Conservation (phyloP, 352 stramenopile species). For the Hyaloperonospora arabidopsidis region DNA sequence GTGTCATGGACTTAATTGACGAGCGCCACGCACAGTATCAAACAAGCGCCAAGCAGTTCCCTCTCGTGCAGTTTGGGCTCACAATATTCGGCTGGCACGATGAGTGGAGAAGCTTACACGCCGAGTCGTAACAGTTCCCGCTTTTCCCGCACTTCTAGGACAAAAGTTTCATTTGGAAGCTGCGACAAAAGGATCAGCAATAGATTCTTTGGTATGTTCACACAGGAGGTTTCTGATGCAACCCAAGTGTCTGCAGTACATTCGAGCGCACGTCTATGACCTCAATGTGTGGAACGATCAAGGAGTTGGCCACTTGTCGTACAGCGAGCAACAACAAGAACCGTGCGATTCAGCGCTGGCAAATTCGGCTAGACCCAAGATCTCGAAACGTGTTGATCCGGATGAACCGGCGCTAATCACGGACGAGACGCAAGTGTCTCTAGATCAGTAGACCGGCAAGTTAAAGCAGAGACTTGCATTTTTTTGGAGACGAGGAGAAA, state of each 20-base stretch:
- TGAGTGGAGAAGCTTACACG: conserved; percentile 31
- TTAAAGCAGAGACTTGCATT: conserved; percentile 21
- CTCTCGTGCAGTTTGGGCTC: conserved; percentile 70
- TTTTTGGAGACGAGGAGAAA: conserved; percentile 16
- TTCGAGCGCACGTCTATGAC: conserved; percentile 69
- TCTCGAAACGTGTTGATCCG: conserved; percentile 32
- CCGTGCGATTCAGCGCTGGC: conserved; percentile 19
- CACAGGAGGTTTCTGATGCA: conserved; percentile 62
- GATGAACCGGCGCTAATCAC: conserved; percentile 28
- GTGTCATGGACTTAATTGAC: conserved; percentile 66
- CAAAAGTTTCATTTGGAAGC: conserved; percentile 13
- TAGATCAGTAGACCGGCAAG: conserved; percentile 28
- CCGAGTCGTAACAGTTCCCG: conserved; percentile 66
- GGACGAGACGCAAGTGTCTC: conserved; percentile 36
- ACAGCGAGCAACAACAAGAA: conserved; percentile 43
- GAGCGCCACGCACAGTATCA: conserved; percentile 55
- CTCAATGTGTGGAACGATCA: conserved; percentile 70
- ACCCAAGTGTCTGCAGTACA: conserved; percentile 69
- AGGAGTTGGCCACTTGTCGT: conserved; percentile 62
- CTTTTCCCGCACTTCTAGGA: conserved; percentile 54
- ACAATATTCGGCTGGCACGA: conserved; percentile 56
- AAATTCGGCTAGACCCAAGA: conserved; percentile 26
- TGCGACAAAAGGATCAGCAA: background rate
- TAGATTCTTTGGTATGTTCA: conserved; percentile 14
- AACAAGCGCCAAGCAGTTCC: conserved; percentile 48